phyloP scores from a whole-genome alignment of 2,329 filamentous ascomycete genomes.

The Ascochyta fabae region DNA sequence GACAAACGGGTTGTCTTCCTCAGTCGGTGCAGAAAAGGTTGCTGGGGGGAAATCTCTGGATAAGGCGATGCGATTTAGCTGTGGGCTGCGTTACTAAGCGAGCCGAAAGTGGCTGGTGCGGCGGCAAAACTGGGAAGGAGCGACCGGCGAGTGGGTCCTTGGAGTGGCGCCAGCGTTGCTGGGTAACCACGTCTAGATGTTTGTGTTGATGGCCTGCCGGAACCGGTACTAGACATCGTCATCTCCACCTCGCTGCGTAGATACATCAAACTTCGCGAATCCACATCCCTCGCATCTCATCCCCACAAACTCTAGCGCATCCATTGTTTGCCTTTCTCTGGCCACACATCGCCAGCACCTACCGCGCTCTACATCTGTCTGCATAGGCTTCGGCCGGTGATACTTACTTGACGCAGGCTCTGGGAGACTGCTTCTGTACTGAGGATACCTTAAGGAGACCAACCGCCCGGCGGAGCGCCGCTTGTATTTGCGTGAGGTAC shows the following conservation, averaged over 20 bases:
- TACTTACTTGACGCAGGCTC: conserved; percentile 48
- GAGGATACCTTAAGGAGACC: conserved; percentile 55
- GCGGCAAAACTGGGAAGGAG: conserved; percentile 8
- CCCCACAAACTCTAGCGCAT: conserved; percentile 30
- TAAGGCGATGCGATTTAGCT: conserved; percentile 21
- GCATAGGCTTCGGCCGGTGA: conserved; percentile 40
- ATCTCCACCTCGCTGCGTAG: conserved; percentile 35
- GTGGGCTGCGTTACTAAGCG: conserved; percentile 34
- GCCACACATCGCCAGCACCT: conserved; percentile 11
- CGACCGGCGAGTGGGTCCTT: conserved; percentile 6
- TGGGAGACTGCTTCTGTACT: conserved; percentile 51
- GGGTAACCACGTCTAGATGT: conserved; percentile 29
- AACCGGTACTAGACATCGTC: conserved; percentile 35
- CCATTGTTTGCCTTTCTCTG: conserved; percentile 20
- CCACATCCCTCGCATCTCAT: conserved; percentile 31
- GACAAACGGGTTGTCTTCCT: conserved; percentile 66
- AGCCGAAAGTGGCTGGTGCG: conserved; percentile 17
- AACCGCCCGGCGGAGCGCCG: conserved; percentile 75
- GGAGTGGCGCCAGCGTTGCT: conserved; percentile 32
- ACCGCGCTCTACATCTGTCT: conserved; percentile 18
- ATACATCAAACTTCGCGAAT: conserved; percentile 29
- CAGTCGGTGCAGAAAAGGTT: conserved; percentile 57
- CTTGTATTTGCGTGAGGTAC: conserved; percentile 84
- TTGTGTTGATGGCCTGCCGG: conserved; percentile 36
- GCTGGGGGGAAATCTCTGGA: conserved; percentile 23